Percentiles rank a stretch among this genome's conserved stretches.
phyloP scores from a whole-genome alignment of 257 asterid genomes.

The Buddleja alternifolia region DNA sequence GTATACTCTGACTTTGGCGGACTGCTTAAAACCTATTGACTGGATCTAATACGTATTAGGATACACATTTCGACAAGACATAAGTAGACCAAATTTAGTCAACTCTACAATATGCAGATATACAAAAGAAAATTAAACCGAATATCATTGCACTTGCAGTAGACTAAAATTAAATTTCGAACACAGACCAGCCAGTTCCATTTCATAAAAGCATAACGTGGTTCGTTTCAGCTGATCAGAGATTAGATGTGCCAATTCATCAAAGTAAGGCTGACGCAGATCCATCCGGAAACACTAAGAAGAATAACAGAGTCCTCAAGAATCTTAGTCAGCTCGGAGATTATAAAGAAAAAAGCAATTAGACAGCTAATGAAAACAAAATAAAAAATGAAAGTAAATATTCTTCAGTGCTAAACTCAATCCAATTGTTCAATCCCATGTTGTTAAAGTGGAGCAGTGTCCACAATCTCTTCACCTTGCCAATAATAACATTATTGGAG shows the following conservation, averaged over 20 bases:
- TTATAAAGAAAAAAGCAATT: background rate
- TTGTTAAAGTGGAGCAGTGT: background rate
- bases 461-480: background rate
- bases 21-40: background rate
- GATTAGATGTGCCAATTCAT: background rate
- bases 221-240: conserved; percentile 4
- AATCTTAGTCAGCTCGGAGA: conserved; percentile 11
- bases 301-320: conserved; percentile 5
- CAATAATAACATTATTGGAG: background rate
- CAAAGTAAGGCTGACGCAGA: background rate
- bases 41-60: background rate
- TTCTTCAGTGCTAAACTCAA: background rate
- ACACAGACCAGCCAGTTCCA: background rate
- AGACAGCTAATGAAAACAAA: background rate
- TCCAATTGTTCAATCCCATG: background rate
- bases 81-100: background rate
- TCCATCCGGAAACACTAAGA: conserved; percentile 15
- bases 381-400: background rate
- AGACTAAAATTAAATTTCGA: background rate
- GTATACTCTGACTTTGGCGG: background rate
- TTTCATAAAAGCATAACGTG: background rate
- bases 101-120: background rate
- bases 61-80: background rate
- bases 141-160: background rate
- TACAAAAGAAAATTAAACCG: background rate